Evolutionary conservation across 805 yeast genomes (phyloP).

Genomic region (Monosporozyma servazzii): DNA sequence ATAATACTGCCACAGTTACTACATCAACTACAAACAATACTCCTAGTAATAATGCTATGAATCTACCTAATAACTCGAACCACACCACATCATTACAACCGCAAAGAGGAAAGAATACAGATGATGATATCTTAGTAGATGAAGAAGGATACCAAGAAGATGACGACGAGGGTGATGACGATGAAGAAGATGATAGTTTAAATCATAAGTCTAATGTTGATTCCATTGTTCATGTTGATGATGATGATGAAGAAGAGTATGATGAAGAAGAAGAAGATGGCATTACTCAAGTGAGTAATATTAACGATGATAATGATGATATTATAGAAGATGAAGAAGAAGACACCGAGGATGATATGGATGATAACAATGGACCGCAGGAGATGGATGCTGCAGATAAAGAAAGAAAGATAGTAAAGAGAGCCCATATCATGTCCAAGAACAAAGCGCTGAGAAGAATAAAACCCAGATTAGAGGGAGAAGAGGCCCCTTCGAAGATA

Average conservation of each 20-base stretch:
- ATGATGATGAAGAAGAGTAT: conserved; percentile 2
- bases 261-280: conserved; percentile 3
- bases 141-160: conserved; percentile 16
- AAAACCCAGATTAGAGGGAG: not conserved
- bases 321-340: conserved; percentile 5
- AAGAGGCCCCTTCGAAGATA: not conserved
- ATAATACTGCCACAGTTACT: not conserved
- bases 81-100: not conserved
- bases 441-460: not conserved
- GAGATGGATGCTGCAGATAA: conserved; percentile 3
- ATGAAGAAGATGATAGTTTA: not conserved
- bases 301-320: not conserved
- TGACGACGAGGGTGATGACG: conserved; percentile 11
- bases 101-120: not conserved
- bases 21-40: not conserved
- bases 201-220: conserved; percentile 1
- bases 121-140: conserved; percentile 2
- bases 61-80: not conserved
- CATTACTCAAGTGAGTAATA: not conserved
- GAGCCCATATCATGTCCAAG: not conserved
- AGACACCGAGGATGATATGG: conserved; percentile 6
- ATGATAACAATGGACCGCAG: conserved; percentile 5
- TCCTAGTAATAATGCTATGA: not conserved
- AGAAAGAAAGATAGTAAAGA: not conserved
- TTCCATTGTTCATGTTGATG: conserved; percentile 1